These are phyloP conservation scores for Aegilops tauschii DNA, from an alignment of 176 grass and related monocot genomes.

Conservation along the genomic window DNA sequence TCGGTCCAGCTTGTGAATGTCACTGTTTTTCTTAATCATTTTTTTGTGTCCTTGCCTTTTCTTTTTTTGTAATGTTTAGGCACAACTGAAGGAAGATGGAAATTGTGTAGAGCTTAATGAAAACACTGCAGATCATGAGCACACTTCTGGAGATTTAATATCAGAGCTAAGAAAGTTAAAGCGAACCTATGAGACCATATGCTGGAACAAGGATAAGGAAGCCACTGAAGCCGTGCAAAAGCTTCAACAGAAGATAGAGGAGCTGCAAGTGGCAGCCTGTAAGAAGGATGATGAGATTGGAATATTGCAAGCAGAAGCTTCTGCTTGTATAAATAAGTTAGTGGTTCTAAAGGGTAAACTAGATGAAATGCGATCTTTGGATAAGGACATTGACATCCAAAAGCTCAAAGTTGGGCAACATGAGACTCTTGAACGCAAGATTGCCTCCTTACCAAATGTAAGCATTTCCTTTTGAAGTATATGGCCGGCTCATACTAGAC, in stretches of 20 bases:
- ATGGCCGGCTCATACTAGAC: neutral
- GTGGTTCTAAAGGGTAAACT: too few relatives aligned
- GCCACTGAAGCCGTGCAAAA: slow-evolving; percentile 45
- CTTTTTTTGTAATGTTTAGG: slow-evolving; percentile 18
- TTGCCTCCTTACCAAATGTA: too few relatives aligned
- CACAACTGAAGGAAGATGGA: slow-evolving; percentile 24
- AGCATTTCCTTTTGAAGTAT: neutral
- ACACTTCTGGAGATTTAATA: slow-evolving; percentile 13
- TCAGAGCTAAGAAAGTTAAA: slow-evolving; percentile 43
- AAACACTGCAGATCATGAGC: slow-evolving; percentile 3
- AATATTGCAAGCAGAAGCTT: slow-evolving; percentile 8
- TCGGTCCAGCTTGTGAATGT: neutral
- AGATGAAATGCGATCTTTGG: too few relatives aligned
- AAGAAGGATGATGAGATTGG: slow-evolving; percentile 40
- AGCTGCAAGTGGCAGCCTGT: slow-evolving; percentile 15
- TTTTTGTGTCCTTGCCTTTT: neutral
- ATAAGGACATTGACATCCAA: too few relatives aligned
- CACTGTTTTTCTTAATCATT: neutral
- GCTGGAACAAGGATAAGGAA: slow-evolving; percentile 41
- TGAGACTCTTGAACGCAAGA: too few relatives aligned
- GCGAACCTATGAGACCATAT: slow-evolving; percentile 34
- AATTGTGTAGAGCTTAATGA: neutral
- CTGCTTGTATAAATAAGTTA: too few relatives aligned
- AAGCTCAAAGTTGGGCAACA: neutral
- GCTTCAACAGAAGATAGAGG: slow-evolving; percentile 22